Percentiles rank a stretch among this genome's conserved stretches.
These are phyloP conservation scores for Globisporangium takayamanum DNA, from an alignment of 352 stramenopile genomes.

Conservation along the genomic window DNA sequence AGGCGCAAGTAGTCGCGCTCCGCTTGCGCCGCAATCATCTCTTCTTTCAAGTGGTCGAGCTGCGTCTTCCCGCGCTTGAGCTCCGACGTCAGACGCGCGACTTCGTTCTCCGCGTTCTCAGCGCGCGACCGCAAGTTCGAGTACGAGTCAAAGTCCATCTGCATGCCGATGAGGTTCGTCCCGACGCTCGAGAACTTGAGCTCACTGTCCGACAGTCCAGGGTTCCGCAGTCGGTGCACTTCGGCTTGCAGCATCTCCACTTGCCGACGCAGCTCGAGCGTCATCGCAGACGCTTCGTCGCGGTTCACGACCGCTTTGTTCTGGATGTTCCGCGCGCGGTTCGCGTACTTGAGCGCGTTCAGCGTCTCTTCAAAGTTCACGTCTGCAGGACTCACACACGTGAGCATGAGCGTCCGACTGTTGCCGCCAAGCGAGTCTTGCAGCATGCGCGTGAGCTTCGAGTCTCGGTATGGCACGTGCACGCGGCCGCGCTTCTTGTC, in stretches of 20 bases:
- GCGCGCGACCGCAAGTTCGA: constrained; percentile 59
- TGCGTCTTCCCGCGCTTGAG: constrained; percentile 74
- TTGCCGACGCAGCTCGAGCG: constrained; percentile 67
- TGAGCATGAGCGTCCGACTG: constrained; percentile 89
- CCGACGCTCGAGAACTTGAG: constrained; percentile 56
- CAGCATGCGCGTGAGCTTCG: constrained; percentile 91
- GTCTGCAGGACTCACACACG: constrained; percentile 89
- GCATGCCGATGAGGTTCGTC: constrained; percentile 58
- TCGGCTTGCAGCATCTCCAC: constrained; percentile 79
- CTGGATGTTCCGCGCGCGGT: constrained; percentile 87
- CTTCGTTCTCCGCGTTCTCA: constrained; percentile 78
- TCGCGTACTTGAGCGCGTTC: constrained; percentile 90
- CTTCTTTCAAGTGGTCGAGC: constrained; percentile 74
- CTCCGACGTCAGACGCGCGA: constrained; percentile 60
- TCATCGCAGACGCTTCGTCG: constrained; percentile 68
- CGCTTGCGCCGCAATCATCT: constrained; percentile 82
- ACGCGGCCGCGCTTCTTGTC: constrained; percentile 86
- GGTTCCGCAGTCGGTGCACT: constrained; percentile 75
- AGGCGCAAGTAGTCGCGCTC: constrained; percentile 75
- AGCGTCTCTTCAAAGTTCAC: constrained; percentile 90
- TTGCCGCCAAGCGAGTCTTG: constrained; percentile 91
- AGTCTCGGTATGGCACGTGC: constrained; percentile 93
- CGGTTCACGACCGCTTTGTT: constrained; percentile 87
- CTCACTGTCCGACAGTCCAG: constrained; percentile 73
- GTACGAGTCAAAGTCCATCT: constrained; percentile 73